Base-by-base conservation (phyloP, 169 alveolate genomes). In the Plasmodium reichenowi region DNA sequence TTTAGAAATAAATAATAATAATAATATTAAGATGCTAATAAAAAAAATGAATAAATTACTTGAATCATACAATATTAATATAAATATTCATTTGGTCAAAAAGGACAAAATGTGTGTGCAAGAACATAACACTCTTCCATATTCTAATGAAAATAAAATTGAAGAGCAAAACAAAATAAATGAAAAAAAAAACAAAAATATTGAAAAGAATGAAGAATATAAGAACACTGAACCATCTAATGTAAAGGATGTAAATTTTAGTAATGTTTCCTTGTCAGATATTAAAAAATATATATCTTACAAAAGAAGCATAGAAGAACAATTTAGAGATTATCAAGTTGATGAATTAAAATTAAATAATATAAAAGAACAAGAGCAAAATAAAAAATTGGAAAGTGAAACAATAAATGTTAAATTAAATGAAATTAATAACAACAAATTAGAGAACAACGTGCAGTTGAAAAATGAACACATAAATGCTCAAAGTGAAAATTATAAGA, bases 31-130 rank as follows among this genome's bases (percentile, higher is more conserved):
- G 5, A 52, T 3, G 43, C 10, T 78, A 50, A 38, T 78, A 13
- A 78, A 52, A 43, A 67, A 70, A n/a, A 78, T 78, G 60, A 78
- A 78, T 47, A 52, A 47, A 20, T 20, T 78, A 54, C 89, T 78
- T 56, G 62, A 67, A 15, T 64, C 72, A 12, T 70, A 78, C 26
- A 15, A 26, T 22, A 58, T 59, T 43, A 22, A 59, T 38, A 71
- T 78, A 12, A 45, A 29, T 12, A 43, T 78, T 6, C 76, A 58
- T 4, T 50, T 78, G 68, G 32, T 15, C 56, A 20, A 15, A 15
- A 32, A 56, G 15, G 24, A 56, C 22, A 3, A 9, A 17, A 56
- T 13, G 24, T 12, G 8, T 13, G 22, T 26, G 10, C 12, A 22
- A 22, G 86, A 58, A 15, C 7, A 20, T 6, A 56, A 1, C 5